Conservation (phyloP, 164 flowering plant species). For the Piper longum region DNA sequence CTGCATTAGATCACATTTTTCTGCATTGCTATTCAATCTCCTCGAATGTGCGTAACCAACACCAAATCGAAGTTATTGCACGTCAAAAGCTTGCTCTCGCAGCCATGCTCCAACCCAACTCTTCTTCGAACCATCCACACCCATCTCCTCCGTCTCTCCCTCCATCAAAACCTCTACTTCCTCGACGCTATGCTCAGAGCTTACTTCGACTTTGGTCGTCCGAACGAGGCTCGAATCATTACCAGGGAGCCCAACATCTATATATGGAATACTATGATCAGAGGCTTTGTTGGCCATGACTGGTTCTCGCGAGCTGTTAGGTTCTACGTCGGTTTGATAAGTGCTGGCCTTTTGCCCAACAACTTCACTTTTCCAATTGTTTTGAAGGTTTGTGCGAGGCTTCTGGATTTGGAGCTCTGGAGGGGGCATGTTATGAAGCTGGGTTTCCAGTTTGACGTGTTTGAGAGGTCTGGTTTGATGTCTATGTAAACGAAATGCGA, state of each 20-base stretch:
- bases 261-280: conserved; percentile 24
- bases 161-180: conserved; percentile 13
- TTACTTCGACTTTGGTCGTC: conserved; percentile 7
- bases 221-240: conserved; percentile 9
- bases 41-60: not conserved
- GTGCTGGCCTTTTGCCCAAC: conserved; percentile 12
- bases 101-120: conserved; percentile 13
- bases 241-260: conserved; percentile 14
- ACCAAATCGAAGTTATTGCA: conserved; percentile 8
- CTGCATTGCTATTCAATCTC: not conserved
- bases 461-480: conserved; percentile 19
- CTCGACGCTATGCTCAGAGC: conserved; percentile 12
- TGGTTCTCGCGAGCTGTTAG: conserved; percentile 9
- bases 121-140: conserved; percentile 16
- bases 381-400: conserved; percentile 18
- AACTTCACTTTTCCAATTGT: conserved; percentile 26
- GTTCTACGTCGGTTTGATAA: conserved; percentile 16
- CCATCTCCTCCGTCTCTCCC: conserved; percentile 12
- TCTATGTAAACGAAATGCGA: conserved; percentile 12
- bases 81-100: conserved; percentile 8
- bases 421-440: conserved; percentile 14
- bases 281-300: conserved; percentile 16
- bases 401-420: conserved; percentile 9
- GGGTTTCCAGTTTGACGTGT: conserved; percentile 20
- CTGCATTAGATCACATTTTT: too few relatives aligned